Conservation (phyloP, 2,329 filamentous ascomycete species). For the Trichoderma asperellum region DNA sequence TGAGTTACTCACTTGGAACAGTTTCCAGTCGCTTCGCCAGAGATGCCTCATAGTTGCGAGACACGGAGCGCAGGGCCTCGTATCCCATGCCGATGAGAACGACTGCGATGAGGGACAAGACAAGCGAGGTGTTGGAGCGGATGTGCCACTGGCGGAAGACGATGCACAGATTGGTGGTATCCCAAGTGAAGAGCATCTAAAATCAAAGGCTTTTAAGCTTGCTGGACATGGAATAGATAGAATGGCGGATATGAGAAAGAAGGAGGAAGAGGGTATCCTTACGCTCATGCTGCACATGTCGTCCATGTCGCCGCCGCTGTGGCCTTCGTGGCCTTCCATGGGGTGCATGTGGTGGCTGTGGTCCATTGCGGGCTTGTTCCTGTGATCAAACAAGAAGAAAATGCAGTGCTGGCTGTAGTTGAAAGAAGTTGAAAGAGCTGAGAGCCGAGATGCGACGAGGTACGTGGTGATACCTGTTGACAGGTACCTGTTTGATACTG, state of each 20-base stretch:
- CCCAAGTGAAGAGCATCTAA: slow-evolving; percentile 98
- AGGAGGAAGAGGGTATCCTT: slow-evolving; percentile 29
- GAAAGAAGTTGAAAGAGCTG: neutral
- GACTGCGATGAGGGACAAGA: slow-evolving; percentile 82
- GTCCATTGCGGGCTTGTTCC: slow-evolving; percentile 36
- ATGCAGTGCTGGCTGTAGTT: neutral
- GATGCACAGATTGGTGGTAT: slow-evolving; percentile 91
- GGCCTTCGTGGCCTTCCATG: slow-evolving; percentile 49
- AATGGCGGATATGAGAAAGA: neutral
- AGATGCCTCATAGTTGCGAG: slow-evolving; percentile 73
- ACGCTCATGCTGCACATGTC: slow-evolving; percentile 90
- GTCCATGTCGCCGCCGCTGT: slow-evolving; percentile 57
- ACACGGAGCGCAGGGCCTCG: slow-evolving; percentile 79
- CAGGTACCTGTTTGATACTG: neutral
- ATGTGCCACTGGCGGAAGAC: slow-evolving; percentile 93
- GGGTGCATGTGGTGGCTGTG: slow-evolving; percentile 44
- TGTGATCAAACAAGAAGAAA: neutral
- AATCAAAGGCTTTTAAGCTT: neutral
- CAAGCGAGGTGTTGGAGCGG: slow-evolving; percentile 70
- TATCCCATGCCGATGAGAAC: slow-evolving; percentile 87
- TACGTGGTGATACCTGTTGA: neutral
- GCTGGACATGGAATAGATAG: neutral
- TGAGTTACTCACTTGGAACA: slow-evolving; percentile 55
- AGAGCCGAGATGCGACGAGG: neutral
- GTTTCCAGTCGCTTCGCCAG: slow-evolving; percentile 53